These are phyloP conservation scores for Cercospora citrullina DNA, from an alignment of 2,329 filamentous ascomycete species.

Conservation along the genomic window DNA sequence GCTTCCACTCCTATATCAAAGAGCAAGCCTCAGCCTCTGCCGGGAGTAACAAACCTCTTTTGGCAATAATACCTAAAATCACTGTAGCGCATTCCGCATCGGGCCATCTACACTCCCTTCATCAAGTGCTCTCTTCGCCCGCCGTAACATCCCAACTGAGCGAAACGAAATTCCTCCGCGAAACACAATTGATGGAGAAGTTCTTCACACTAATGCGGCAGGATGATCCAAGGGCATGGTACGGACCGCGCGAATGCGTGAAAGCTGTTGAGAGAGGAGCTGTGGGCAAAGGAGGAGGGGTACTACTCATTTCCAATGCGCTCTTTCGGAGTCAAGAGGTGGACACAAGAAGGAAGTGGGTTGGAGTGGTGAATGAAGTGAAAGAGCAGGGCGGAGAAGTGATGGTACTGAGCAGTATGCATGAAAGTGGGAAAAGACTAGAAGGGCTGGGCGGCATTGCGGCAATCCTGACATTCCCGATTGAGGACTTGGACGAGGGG, in stretches of 20 bases:
- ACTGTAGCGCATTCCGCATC: slow-evolving; percentile 80
- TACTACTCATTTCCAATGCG: slow-evolving; percentile 81
- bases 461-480: slow-evolving; percentile 84
- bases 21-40: slow-evolving; percentile 62
- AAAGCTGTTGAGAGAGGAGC: slow-evolving; percentile 83
- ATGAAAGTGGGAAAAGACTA: slow-evolving; percentile 86
- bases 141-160: slow-evolving; percentile 75
- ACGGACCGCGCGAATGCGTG: slow-evolving; percentile 80
- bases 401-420: slow-evolving; percentile 84
- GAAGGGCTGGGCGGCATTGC: slow-evolving; percentile 85
- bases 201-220: slow-evolving; percentile 75
- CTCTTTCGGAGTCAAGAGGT: slow-evolving; percentile 84
- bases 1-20: slow-evolving; percentile 75
- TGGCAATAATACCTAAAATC: slow-evolving; percentile 61
- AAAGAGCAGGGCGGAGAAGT: slow-evolving; percentile 80
- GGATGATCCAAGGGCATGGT: slow-evolving; percentile 88
- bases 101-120: slow-evolving; percentile 81
- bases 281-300: slow-evolving; percentile 80
- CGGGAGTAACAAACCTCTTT: slow-evolving; percentile 64
- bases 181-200: slow-evolving; percentile 80
- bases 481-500: slow-evolving; percentile 74
- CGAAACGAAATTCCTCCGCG: slow-evolving; percentile 83
- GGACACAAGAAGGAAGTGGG: slow-evolving; percentile 73
- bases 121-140: slow-evolving; percentile 80
- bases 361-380: slow-evolving; percentile 84